These are phyloP conservation scores for Acacia crassicarpa DNA, from an alignment of 306 rosid genomes.

Conservation along the genomic window DNA sequence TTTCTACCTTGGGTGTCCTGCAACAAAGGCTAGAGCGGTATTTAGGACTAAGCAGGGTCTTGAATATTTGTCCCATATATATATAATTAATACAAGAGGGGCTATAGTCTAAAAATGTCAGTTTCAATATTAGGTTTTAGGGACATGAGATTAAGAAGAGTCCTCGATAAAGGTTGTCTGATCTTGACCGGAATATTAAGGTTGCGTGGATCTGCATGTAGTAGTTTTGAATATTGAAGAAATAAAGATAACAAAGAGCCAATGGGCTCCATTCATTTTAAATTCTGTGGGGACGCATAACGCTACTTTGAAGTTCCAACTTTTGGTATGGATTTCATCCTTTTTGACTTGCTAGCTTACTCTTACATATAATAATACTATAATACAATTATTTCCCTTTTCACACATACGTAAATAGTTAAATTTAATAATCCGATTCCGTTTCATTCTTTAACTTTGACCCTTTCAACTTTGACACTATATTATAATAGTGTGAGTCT, in stretches of 20 bases:
- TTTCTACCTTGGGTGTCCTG: no score
- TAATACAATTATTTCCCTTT: no score
- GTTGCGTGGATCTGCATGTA: not conserved
- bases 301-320: not conserved
- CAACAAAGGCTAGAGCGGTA: no score
- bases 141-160: not conserved
- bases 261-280: conserved; percentile 16
- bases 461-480: not conserved
- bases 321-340: not conserved
- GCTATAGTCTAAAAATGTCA: no score
- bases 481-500: no score
- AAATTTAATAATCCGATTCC: not conserved
- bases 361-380: not conserved
- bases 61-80: no score
- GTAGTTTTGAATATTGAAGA: not conserved
- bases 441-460: not conserved
- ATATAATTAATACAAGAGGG: no score
- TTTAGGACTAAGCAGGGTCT: no score
- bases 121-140: no score
- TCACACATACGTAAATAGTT: no score
- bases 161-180: not conserved
- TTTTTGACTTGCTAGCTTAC: conserved; percentile 22
- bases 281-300: conserved; percentile 1
- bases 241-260: not conserved
- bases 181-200: not conserved